These are phyloP conservation scores for Nigrospora oryzae DNA, from an alignment of 2,329 filamentous ascomycete genomes.

Conservation along the genomic window DNA sequence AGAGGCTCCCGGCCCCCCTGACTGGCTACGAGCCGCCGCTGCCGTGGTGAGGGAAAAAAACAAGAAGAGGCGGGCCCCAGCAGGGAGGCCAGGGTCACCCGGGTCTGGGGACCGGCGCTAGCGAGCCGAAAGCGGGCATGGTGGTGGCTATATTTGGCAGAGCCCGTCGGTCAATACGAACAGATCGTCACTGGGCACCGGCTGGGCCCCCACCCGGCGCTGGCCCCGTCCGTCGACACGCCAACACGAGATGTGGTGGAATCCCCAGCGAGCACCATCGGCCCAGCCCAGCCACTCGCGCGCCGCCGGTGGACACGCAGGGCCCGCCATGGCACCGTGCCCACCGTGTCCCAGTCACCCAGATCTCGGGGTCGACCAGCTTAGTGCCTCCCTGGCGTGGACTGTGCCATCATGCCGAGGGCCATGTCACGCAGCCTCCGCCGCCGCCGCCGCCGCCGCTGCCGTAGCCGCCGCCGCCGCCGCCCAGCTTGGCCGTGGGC, in stretches of 20 bases:
- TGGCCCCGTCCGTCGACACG: not conserved
- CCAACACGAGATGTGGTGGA: slow-evolving; percentile 8
- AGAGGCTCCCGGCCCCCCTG: no score
- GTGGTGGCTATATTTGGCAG: slow-evolving; percentile 4
- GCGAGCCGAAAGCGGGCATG: not conserved
- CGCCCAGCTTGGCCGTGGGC: no score
- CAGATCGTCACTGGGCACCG: slow-evolving; percentile 3
- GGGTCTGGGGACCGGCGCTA: not conserved
- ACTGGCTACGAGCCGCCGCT: no score
- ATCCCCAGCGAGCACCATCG: not conserved
- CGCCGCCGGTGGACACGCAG: not conserved
- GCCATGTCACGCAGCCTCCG: no score
- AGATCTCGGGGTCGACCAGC: not conserved
- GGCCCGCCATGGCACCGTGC: not conserved
- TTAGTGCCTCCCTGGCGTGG: not conserved
- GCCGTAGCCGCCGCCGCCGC: no score
- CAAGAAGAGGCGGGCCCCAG: no score
- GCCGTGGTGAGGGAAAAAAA: no score
- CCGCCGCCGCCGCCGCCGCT: no score
- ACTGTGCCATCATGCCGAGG: not conserved
- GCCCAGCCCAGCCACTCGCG: not conserved
- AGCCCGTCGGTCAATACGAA: slow-evolving; percentile 4
- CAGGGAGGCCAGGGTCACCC: not conserved
- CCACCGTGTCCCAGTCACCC: not conserved
- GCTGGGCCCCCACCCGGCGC: not conserved